Evolutionary conservation across 805 yeast species (phyloP).

Genomic region (Blastobotrys americana): DNA sequence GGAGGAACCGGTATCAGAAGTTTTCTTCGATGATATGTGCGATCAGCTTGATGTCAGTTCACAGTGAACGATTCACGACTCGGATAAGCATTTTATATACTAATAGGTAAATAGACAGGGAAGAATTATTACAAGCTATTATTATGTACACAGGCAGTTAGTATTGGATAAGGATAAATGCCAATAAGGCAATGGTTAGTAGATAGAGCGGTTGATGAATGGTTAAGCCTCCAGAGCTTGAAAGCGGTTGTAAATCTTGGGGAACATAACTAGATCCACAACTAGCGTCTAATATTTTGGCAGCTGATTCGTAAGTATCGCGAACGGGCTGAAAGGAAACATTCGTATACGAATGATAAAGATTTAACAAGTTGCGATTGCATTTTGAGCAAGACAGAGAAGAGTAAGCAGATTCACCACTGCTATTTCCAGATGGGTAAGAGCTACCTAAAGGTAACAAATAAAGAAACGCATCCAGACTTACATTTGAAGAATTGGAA

Average conservation of each 20-base stretch:
- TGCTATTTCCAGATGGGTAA: conserved; percentile 16
- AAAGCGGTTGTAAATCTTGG: conserved; percentile 2
- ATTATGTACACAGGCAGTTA: too few species aligned
- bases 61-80: neutral
- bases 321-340: conserved; percentile 19
- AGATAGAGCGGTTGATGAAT: neutral
- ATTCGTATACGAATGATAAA: conserved; percentile 23
- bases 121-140: neutral
- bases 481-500: conserved; percentile 11
- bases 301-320: conserved; percentile 26
- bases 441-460: conserved; percentile 26
- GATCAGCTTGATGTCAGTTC: conserved; percentile 3
- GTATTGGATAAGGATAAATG: too few species aligned
- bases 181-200: neutral
- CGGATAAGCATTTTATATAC: neutral
- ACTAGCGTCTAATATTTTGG: conserved; percentile 14
- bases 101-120: neutral
- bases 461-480: conserved; percentile 26
- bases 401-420: conserved; percentile 1
- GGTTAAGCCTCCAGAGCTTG: neutral
- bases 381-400: conserved; percentile 24
- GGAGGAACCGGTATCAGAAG: conserved; percentile 19
- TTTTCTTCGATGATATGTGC: conserved; percentile 39
- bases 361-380: conserved; percentile 21
- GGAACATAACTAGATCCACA: conserved; percentile 18